Base-by-base conservation (phyloP, 2,329 filamentous ascomycete genomes). In the Bretziella fagacearum region DNA sequence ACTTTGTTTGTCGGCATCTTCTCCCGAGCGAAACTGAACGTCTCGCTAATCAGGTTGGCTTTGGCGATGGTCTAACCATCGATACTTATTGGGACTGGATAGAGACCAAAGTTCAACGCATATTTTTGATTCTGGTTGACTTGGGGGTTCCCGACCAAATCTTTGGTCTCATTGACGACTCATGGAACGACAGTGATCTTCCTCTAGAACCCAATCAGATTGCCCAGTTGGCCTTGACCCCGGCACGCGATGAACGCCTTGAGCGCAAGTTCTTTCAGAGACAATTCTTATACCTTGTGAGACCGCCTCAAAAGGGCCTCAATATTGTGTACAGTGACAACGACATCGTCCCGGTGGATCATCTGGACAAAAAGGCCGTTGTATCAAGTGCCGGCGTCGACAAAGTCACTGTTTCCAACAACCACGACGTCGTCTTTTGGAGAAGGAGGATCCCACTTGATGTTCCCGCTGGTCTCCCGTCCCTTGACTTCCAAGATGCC, bases 41-140 rank as follows among this genome's bases (percentile, higher is more conserved):
- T 46, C 63, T 87, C 40, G 71, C 80, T 55, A 65, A 65, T 33
- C 74, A 74, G 6, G 64, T 84, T 40, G 72, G 67, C 10, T 84
- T 84, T 58, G 80, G 80, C 25, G 55, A 77, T 54, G 74, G 74
- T 47, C 60, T 74, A 48, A 84, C 80, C 3, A 76, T 84, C 58
- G 73, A 79, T 52, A 84, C 80, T 1, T 86, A 86, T 58, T 77
- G 81, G 66, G 80, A 85, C 57, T 84, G 81, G 78, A 84, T 86
- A 49, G 63, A 81, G 40, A 65, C 73, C 47, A 79, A 78, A 54
- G 77, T 79, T 5, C 78, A 76, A 56, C 70, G 77, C 40, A 66
- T 85, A 32, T 86, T 85, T 56, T 65, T 87, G 40, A 77, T 84
- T 32, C 65, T 86, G 22, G 67, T 76, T 46, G 80, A 85, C 55